Base-by-base conservation (phyloP, 495 filamentous ascomycete species). In the Talaromyces trachyspermus region DNA sequence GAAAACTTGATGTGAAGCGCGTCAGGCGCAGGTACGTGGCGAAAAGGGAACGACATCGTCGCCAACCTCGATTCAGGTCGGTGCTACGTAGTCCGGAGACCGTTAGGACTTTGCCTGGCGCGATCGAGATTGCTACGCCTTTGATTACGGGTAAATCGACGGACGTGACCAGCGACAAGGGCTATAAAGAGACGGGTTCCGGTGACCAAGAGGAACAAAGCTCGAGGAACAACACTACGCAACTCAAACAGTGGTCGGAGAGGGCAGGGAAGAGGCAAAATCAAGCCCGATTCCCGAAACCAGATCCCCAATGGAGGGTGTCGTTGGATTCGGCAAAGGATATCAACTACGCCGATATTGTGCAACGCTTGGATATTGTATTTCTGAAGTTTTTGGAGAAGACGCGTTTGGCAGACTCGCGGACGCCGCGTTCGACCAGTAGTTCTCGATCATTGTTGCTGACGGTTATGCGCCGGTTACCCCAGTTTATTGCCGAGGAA, bases 381-480 rank as follows among this genome's bases (percentile, higher is more conserved):
- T 59, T 71, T 46, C 42, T 67, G 8, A 69, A 64, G 7, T 68
- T 73, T 37, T 54, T 73, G 27, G 51, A 41, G 27, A 71, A 59
- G 23, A 71, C 68, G 10, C 55, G 56, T 14, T 25, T 58, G 19
- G 11, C 39, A 2, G 54, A 44, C 33, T 32, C 8, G 15, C 9
- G 10, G 2, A 26, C 22, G n/a, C 29, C 22, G 38, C 10, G 1
- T 29, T 18, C 25, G 17, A 56, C 49, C 17, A 68, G 64, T 35
- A 64, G 68, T n/a, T 59, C 72, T 14, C 67, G 76, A 23, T 82
- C 83, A 9, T 63, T 89, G 18, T 58, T 86, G n/a, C 77, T 79
- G 4, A 83, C 81, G 68, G 79, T 79, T 47, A 61, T 81, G 24
- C 73, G 80, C 49, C 73, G 74, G 23, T 60, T 88, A 7, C 84